Base-by-base conservation (phyloP, 306 rosid genomes). In the Malus asiatica region DNA sequence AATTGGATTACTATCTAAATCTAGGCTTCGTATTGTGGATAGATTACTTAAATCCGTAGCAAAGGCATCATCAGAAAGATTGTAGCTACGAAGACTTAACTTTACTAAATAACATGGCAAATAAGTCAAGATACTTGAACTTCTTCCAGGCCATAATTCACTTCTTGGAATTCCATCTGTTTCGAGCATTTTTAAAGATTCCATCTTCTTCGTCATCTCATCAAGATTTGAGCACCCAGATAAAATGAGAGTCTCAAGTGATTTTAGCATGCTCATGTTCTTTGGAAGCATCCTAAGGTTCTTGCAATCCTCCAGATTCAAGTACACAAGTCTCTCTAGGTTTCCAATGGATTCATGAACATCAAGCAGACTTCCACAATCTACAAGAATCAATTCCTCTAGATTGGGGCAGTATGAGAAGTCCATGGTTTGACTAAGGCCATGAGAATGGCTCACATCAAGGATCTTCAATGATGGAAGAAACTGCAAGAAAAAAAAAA, bases 311-410 rank as follows among this genome's bases (percentile, higher is more conserved):
- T 70, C 27, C 62, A 77, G 23, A 6, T 22, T 70, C n/a, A 77
- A 30, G 35, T n/a, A 51, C 51, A 20, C 42, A 2, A 77, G 76
- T 19, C 74, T 48, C 4, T 19, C n/a, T 4, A 77, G 76, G 16
- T 30, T 38, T 16, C 76, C 81, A 48, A 77, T 70, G 65, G 81
- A 77, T 22, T 20, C 76, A 35, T 77, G 45, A 12, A 70, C 42
- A 25, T 51, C 6, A 69, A 55, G 3, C 27, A 70, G 15, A 16
- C 51, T 30, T 6, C 0, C 4, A n/a, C 81, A 78, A 20, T 61
- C 25, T 22, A n/a, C 8, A 16, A 78, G 66, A 25, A 15, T 32
- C 30, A 78, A 5, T 66, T 61, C 44, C 65, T 78, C 66, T n/a
- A 78, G 38, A 12, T 22, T 70, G 11, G 76, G 57, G 45, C 74